Evolutionary conservation across 139 green algal genomes (phyloP).

Genomic region (Choricystis sp.): DNA sequence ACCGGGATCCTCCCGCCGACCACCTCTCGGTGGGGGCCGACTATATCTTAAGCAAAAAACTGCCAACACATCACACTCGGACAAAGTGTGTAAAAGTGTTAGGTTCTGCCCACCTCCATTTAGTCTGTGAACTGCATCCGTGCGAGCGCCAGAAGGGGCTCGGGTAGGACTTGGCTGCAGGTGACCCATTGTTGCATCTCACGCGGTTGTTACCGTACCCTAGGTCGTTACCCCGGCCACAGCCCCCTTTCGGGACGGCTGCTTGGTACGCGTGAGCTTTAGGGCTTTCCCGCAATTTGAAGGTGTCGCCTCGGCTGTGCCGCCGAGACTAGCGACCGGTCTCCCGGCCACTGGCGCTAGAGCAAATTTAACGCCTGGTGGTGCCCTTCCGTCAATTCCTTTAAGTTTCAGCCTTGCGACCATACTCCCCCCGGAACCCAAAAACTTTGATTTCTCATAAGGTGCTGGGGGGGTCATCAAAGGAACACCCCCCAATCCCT

Average conservation of each 20-base stretch:
- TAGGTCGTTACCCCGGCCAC: not conserved
- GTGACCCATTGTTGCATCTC: not conserved
- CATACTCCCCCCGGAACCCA: conserved; percentile 93
- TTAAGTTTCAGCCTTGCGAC: conserved; percentile 89
- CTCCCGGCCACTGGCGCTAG: too few relatives aligned
- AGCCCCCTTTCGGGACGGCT: not conserved
- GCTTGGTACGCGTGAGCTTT: not conserved
- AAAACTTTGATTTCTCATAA: conserved; percentile 99
- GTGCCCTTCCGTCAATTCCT: conserved; percentile 94
- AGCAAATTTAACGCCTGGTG: conserved; percentile 53
- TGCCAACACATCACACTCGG: too few relatives aligned
- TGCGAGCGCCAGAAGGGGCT: not conserved
- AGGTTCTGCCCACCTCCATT: not conserved
- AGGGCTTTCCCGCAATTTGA: not conserved
- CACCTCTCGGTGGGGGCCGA: not conserved
- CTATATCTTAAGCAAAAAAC: conserved; percentile 1
- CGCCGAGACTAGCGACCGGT: too few relatives aligned
- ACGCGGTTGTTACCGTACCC: not conserved
- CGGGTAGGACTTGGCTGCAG: not conserved
- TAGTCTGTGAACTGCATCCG: not conserved
- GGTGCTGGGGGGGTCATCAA: conserved; percentile 93
- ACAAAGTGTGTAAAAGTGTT: too few relatives aligned
- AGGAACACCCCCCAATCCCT: conserved; percentile 89
- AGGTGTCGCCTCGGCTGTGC: too few relatives aligned
- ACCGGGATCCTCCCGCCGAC: not conserved